Evolutionary conservation across 2,329 filamentous ascomycete species (phyloP).

Genomic region (Aspergillus tanneri): DNA sequence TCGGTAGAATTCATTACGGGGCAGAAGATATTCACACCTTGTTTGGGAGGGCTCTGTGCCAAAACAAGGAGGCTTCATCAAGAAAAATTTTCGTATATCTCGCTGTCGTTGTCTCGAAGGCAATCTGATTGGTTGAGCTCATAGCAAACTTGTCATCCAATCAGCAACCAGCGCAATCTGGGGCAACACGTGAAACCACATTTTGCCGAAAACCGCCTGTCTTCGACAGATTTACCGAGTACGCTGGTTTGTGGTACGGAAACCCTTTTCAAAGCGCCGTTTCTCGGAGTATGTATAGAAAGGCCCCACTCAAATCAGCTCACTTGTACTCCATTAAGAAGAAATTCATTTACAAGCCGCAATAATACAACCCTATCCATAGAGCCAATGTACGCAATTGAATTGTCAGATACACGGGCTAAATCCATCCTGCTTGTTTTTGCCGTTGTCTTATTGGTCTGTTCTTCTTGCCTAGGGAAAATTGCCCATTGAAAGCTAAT

Average conservation of each 20-base stretch:
- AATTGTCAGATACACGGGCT: too few species aligned
- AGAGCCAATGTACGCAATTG: background rate
- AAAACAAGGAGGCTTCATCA: background rate
- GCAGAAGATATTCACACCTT: background rate
- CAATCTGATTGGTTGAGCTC: conserved; percentile 17
- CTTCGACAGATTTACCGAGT: conserved; percentile 12
- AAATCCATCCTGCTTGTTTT: background rate
- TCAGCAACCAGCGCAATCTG: conserved; percentile 13
- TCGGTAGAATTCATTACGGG: conserved; percentile 2
- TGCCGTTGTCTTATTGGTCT: background rate
- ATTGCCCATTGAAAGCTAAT: too few species aligned
- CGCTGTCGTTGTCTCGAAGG: conserved; percentile 15
- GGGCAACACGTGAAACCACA: conserved; percentile 22
- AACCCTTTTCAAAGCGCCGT: conserved; percentile 26
- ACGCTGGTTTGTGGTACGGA: conserved; percentile 30
- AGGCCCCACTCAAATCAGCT: conserved; percentile 19
- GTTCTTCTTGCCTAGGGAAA: background rate
- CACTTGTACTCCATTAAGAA: conserved; percentile 18
- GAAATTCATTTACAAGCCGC: conserved; percentile 34
- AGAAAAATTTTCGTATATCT: conserved; percentile 8
- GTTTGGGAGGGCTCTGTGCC: background rate
- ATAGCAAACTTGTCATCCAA: conserved; percentile 18
- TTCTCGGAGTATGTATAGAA: conserved; percentile 26
- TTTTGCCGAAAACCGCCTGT: conserved; percentile 33
- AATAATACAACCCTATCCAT: conserved; percentile 9